Evolutionary conservation across 1,139 yeast species (phyloP), one percentile per base, ranked within the genome.

Genomic region (Suhomyces kunorum): DNA sequence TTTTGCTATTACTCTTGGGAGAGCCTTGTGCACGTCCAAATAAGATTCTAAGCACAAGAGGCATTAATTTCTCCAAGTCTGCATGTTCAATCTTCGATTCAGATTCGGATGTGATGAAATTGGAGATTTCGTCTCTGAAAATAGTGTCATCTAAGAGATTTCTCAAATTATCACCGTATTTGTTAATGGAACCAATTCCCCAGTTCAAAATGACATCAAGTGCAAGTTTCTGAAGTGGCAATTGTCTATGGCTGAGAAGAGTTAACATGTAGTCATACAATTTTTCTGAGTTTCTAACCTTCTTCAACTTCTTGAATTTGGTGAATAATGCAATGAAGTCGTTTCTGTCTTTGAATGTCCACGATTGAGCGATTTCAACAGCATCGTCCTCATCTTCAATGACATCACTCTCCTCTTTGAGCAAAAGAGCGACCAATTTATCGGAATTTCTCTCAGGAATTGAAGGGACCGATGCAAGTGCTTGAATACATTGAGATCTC

Each of bases 11-110:
- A 59, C 83, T 80, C 46, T 59, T 67, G 4, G 72, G 58, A 4
- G 67, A 52, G 13, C 76, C 75, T 62, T 87, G 95, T 8, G 89
- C 88, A 48, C 95, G 74, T 5, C 98, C 98, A 61, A 84, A 92
- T 25, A 94, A 65, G 19, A 94, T 83, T 47, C 97, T 70, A 34
- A 90, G 63, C 5, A 89, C 76, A 33, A 87, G 59, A 1, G 95
- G 94, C 76, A 89, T 77, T 5, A 92, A 71, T 0, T 49, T 60
- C 1, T 61, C 66, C 15, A 76, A 67, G 56, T 90, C 97, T 6
- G 69, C 71, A 11, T 68, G 71, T 49, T 85, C 89, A 37, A 89
- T 71, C 2, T 66, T 63, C 3, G 78, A 66, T 7, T 72, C 72
- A n/a, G 76, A 68, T n/a, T 74, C 80, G 24, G 50, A 49, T 5